phyloP scores from a whole-genome alignment of 2,329 filamentous ascomycete species.

The Sclerotinia nivalis region DNA sequence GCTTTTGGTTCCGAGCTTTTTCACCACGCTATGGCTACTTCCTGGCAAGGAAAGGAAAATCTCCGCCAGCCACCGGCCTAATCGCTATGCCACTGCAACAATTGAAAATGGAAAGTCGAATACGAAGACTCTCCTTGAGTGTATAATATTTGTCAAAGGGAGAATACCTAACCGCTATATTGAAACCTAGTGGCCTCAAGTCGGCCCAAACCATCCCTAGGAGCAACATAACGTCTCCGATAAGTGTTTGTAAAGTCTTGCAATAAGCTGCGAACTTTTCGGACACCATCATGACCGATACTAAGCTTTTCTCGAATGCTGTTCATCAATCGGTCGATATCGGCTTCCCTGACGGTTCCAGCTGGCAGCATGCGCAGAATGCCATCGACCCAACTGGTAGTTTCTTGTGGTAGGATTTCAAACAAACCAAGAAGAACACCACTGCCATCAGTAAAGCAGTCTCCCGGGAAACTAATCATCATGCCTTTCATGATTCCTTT shows the following conservation, averaged over 20 bases:
- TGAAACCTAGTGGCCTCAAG: conserved; percentile 86
- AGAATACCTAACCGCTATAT: conserved; percentile 52
- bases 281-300: conserved; percentile 59
- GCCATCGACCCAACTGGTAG: conserved; percentile 76
- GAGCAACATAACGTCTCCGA: conserved; percentile 90
- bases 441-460: conserved; percentile 93
- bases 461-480: conserved; percentile 98
- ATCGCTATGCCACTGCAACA: conserved; percentile 24
- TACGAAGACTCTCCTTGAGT: not conserved
- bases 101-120: conserved; percentile 7
- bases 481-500: conserved; percentile 93
- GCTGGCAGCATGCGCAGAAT: conserved; percentile 82
- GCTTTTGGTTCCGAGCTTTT: not conserved
- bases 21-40: not conserved
- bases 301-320: conserved; percentile 79
- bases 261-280: conserved; percentile 79
- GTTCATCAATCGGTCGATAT: conserved; percentile 76
- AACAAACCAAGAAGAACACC: conserved; percentile 90
- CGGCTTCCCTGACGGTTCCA: conserved; percentile 76
- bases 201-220: conserved; percentile 83
- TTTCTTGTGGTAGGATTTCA: conserved; percentile 78
- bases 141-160: not conserved
- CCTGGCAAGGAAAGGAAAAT: conserved; percentile 7
- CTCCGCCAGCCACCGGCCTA: conserved; percentile 5
- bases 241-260: conserved; percentile 98